These are phyloP conservation scores for Corylus heterophylla DNA, from an alignment of 306 rosid genomes.

Conservation along the genomic window DNA sequence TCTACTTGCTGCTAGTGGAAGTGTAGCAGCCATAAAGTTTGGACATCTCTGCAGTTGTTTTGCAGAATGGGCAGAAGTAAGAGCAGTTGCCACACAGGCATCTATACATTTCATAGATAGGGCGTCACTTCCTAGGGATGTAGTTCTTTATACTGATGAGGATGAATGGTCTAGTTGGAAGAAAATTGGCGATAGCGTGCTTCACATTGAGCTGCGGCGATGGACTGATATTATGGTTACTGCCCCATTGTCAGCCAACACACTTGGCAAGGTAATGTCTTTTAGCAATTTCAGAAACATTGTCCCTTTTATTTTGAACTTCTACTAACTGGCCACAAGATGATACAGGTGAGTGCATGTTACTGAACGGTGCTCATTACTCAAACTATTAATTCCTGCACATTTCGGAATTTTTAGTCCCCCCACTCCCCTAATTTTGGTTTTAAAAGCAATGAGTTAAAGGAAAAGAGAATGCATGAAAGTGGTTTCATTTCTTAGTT, in stretches of 20 bases:
- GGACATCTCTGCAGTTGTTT: slow-evolving; percentile 53
- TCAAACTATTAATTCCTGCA: neutral
- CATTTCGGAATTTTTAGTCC: neutral
- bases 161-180: slow-evolving; percentile 72
- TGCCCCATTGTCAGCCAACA: slow-evolving; percentile 88
- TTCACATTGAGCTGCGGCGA: slow-evolving; percentile 71
- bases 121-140: slow-evolving; percentile 47
- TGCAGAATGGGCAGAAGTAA: slow-evolving; percentile 77
- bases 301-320: neutral
- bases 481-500: neutral
- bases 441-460: neutral
- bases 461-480: neutral
- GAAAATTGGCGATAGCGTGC: slow-evolving; percentile 60
- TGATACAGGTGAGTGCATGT: neutral
- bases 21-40: slow-evolving; percentile 71
- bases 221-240: slow-evolving; percentile 93
- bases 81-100: slow-evolving; percentile 60
- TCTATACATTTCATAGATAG: slow-evolving; percentile 59
- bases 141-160: slow-evolving; percentile 45
- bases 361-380: neutral
- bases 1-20: slow-evolving; percentile 80
- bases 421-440: neutral
- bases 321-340: neutral
- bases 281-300: slow-evolving; percentile 10
- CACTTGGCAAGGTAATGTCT: slow-evolving; percentile 77